Evolutionary conservation across 2,329 filamentous ascomycete species (phyloP).

Genomic region (Lachnellula cervina): DNA sequence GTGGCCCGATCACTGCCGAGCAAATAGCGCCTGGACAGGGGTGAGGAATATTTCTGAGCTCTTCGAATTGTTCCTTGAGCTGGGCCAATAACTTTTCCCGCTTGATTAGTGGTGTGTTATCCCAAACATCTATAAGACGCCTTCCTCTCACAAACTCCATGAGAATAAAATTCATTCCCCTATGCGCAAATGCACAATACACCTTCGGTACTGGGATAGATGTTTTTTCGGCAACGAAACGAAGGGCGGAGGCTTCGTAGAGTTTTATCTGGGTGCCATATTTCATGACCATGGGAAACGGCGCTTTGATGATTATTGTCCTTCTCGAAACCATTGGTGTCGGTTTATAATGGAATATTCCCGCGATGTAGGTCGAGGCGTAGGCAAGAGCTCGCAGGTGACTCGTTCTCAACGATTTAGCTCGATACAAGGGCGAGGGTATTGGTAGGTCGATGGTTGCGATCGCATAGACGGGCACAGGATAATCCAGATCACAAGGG

Average conservation of each 20-base stretch:
- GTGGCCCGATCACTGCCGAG: no score
- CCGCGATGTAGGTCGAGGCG: background rate
- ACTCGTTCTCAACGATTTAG: background rate
- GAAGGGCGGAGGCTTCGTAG: constrained; percentile 33
- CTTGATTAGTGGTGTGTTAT: no score
- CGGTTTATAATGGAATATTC: background rate
- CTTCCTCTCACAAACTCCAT: constrained; percentile 36
- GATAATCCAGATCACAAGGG: no score
- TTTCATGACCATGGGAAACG: constrained; percentile 24
- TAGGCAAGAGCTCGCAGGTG: background rate
- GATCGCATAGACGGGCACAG: background rate
- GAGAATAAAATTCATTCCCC: constrained; percentile 32
- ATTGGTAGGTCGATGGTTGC: background rate
- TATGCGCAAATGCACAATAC: constrained; percentile 31
- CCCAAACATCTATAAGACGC: constrained; percentile 22
- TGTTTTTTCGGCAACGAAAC: constrained; percentile 33
- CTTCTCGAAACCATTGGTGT: background rate
- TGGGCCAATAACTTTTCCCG: no score
- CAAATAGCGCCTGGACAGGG: no score
- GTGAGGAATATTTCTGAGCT: no score
- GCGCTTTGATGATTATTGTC: background rate
- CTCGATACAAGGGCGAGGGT: background rate
- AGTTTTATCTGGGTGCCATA: constrained; percentile 26
- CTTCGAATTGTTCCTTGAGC: no score
- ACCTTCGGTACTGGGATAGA: constrained; percentile 36